Evolutionary conservation across 345 rosid genomes (phyloP).

Genomic region (Dovyalis caffra): DNA sequence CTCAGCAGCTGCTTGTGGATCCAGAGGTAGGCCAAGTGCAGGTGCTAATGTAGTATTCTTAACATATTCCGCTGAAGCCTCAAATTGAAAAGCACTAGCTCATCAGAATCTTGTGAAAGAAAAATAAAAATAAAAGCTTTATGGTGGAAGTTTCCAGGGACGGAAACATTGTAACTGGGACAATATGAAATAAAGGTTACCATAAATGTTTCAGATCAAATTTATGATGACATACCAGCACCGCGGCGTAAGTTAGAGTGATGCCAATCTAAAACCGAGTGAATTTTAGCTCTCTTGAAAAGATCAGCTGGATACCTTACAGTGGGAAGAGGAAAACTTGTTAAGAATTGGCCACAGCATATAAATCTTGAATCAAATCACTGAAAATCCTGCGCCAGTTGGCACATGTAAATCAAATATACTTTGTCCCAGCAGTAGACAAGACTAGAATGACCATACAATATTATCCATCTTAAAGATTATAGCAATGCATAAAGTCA

Average conservation of each 20-base stretch:
- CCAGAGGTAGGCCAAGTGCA: conserved; percentile 46
- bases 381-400: not conserved
- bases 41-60: conserved; percentile 50
- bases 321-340: conserved; percentile 1
- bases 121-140: not conserved
- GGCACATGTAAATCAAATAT: not conserved
- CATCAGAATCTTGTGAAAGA: not conserved
- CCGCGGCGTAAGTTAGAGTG: conserved; percentile 75
- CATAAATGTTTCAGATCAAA: not conserved
- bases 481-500: not conserved
- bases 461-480: no score
- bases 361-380: not conserved
- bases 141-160: no score
- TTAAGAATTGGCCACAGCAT: not conserved
- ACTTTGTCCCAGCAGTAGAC: not conserved
- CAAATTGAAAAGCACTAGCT: conserved; percentile 10
- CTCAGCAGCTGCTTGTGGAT: conserved; percentile 62
- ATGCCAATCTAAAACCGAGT: conserved; percentile 88
- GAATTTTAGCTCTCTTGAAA: conserved; percentile 71
- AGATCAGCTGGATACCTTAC: conserved; percentile 86
- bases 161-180: not conserved
- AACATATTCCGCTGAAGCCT: conserved; percentile 49
- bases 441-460: not conserved
- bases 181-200: not conserved
- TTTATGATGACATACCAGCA: conserved; percentile 43